Base-by-base conservation (phyloP, 306 rosid genomes). In the Sindora glabra region DNA sequence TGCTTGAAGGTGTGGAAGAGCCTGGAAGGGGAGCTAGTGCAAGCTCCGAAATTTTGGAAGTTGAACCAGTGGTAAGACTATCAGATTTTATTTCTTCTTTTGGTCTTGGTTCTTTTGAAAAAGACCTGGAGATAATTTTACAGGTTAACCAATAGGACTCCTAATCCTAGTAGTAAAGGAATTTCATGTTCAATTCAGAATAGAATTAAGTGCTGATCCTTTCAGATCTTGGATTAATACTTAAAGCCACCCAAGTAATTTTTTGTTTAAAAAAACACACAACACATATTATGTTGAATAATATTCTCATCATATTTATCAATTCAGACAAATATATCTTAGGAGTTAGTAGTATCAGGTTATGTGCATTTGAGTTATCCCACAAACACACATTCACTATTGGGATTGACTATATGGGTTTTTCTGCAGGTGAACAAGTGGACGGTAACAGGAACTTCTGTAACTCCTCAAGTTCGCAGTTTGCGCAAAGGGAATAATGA, bases 381-480 rank as follows among this genome's bases (percentile, higher is more conserved):
- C 2, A 8, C n/a, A n/a, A n/a, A n/a, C n/a, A n/a, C n/a, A n/a
- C n/a, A n/a, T n/a, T n/a, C n/a, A n/a, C n/a, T n/a, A n/a, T n/a
- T n/a, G n/a, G n/a, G n/a, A 33, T 29, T 32, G 29, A 48, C 17
- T 40, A 64, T 59, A 61, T 29, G 72, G 72, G 14, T 60, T 66
- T 48, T 56, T 63, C 1, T 48, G 68, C 72, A 92, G 99, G 55
- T 66, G 32, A 89, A 80, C 56, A 83, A 80, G 29, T 75, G 96
- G 99, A 78, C 72, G 5, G 63, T 71, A 24, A 59, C 83, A 36
- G 90, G 90, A 24, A 57, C 88, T 40, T 81, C 89, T 50, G 52
- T 74, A 48, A 64, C 95, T 23, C 82, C 99, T 56, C 99, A 83
- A 84, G 99, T 92, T 37, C 99, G 95, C 54, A 89, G 99, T 85